Evolutionary conservation across 164 flowering plant species (phyloP).

Genomic region (Annona cherimola): DNA sequence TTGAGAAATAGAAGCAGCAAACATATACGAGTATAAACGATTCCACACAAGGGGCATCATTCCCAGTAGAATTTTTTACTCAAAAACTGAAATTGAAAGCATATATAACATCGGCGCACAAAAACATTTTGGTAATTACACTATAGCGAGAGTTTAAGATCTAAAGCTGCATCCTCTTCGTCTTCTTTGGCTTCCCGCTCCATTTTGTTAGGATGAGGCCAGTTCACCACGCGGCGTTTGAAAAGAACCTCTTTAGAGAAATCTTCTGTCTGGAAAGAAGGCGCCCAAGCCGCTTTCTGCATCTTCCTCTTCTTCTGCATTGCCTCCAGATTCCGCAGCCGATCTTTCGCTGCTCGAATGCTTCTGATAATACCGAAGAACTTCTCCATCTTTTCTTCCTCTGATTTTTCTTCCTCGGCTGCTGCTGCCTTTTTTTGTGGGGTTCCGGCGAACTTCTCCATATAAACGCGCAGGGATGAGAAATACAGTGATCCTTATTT

Average conservation of each 20-base stretch:
- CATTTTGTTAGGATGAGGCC: background rate
- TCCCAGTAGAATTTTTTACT: no score
- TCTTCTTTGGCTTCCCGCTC: background rate
- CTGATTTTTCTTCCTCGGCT: background rate
- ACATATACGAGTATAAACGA: no score
- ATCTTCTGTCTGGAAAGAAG: slow-evolving; percentile 4
- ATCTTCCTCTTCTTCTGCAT: background rate
- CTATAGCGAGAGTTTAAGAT: slow-evolving; percentile 5
- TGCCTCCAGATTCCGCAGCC: background rate
- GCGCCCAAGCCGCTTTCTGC: slow-evolving; percentile 6
- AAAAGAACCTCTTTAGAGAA: background rate
- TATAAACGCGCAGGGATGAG: background rate
- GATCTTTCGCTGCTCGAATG: slow-evolving; percentile 1
- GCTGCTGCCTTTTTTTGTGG: background rate
- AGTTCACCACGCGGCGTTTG: background rate
- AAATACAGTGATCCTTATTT: background rate
- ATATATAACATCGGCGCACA: no score
- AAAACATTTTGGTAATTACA: no score
- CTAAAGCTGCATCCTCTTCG: background rate
- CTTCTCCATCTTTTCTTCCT: slow-evolving; percentile 8
- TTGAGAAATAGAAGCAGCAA: no score
- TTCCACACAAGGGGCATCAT: no score
- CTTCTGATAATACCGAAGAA: background rate
- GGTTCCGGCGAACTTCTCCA: background rate
- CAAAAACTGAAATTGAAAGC: no score